Evolutionary conservation across 805 yeast species (phyloP), one percentile per base, ranked within the genome.

Genomic region (Grigorovia transvaalensis): DNA sequence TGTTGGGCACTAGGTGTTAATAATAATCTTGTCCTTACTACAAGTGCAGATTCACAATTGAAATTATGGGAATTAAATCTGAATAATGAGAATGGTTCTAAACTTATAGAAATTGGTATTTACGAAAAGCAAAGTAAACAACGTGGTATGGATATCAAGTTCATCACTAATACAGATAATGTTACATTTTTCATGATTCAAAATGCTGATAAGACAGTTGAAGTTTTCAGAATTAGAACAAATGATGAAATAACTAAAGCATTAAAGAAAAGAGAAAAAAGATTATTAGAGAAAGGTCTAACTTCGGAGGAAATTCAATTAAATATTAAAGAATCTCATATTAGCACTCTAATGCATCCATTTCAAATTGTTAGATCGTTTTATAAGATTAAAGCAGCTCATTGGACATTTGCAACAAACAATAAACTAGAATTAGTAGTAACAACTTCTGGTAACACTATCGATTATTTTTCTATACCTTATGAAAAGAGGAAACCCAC

Each of bases 51-150:
- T 56, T 82, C 85, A 56, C 95, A 88, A 64, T 76, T 87, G 35
- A 88, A 87, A 64, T 74, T 90, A 9, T 93, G 98, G 98, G 67
- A 69, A 27, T 61, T 89, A n/a, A 81, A 86, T 62, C 64, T 85
- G 33, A 62, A 65, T 0, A 68, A 71, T 38, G 75, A 73, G 5
- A 52, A 51, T 49, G 79, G 78, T 9, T 70, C 73, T 2, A 76
- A 76, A 53, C 63, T 88, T 42, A 58, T 70, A 1, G 86, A 80
- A 58, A 69, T 72, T 47, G 97, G 97, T 1, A 59, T 70, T 2
- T 76, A 85, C 59, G 88, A 84, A 55, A 88, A 88, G 62, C 85
- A 80, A 58, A 84, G 91, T 65, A 85, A 82, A 59, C 77, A 84
- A 46, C 76, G 93, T 62, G 85, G 89, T 54, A 68, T 76, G 11